A percentile compares a stretch with the other conserved stretches of the same genome.
phyloP scores from a whole-genome alignment of 805 yeast species.

The Candida railenensis region DNA sequence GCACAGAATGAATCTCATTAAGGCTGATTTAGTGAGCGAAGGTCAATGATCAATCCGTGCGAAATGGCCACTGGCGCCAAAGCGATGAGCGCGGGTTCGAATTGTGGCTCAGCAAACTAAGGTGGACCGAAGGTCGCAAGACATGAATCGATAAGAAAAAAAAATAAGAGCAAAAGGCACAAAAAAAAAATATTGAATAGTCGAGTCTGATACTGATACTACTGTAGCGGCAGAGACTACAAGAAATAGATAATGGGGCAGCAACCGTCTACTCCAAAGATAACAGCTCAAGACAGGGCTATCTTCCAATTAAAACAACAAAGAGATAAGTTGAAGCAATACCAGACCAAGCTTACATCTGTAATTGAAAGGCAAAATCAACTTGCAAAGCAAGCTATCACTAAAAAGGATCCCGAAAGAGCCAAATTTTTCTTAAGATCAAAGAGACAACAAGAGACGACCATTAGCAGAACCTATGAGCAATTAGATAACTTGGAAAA shows the following conservation, averaged over 20 bases:
- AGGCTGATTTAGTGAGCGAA: neutral
- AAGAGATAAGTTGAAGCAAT: slow-evolving; percentile 78
- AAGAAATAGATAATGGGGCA: slow-evolving; percentile 42
- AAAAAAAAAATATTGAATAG: neutral
- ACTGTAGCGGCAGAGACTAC: too few species aligned
- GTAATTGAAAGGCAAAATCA: slow-evolving; percentile 62
- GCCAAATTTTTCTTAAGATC: slow-evolving; percentile 72
- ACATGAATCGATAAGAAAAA: neutral
- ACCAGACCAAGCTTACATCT: slow-evolving; percentile 56
- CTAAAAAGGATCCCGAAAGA: slow-evolving; percentile 50
- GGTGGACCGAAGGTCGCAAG: neutral
- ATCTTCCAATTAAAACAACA: slow-evolving; percentile 84
- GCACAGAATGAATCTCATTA: neutral
- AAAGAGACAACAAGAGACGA: slow-evolving; percentile 76
- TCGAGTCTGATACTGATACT: too few species aligned
- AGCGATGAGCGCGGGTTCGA: neutral
- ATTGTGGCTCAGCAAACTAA: neutral
- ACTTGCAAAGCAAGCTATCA: slow-evolving; percentile 57
- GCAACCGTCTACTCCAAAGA: slow-evolving; percentile 49
- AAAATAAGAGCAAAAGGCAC: neutral
- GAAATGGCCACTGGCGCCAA: neutral
- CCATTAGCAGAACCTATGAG: slow-evolving; percentile 67
- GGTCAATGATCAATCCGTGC: neutral
- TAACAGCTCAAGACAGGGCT: slow-evolving; percentile 84
- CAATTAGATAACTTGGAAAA: slow-evolving; percentile 81